Percentiles rank a stretch among this genome's conserved stretches.
phyloP scores from a whole-genome alignment of 2,329 filamentous ascomycete species.

The Fusarium humuli region DNA sequence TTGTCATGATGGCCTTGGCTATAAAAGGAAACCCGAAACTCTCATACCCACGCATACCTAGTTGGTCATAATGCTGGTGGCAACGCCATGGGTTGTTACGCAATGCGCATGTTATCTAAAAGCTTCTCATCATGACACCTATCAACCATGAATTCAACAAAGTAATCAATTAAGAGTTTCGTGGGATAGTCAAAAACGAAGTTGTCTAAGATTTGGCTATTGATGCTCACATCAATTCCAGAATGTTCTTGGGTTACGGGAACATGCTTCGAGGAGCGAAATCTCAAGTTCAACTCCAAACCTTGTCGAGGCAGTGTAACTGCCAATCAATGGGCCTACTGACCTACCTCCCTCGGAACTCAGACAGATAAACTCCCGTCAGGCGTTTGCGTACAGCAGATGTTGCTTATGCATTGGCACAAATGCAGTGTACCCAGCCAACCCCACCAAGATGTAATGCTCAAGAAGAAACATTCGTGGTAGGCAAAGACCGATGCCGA shows the following conservation, averaged over 20 bases:
- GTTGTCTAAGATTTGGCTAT: not conserved
- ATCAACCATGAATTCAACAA: not conserved
- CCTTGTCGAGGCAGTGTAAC: not conserved
- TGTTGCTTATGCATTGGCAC: not conserved
- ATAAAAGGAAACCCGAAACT: conserved; percentile 33
- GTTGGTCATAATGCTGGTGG: not conserved
- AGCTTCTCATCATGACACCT: conserved; percentile 21
- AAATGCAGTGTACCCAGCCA: not conserved
- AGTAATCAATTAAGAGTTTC: not conserved
- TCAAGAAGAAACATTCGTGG: not conserved
- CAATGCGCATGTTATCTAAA: not conserved
- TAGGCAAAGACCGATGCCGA: not conserved
- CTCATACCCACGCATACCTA: conserved; percentile 6
- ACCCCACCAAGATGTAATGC: not conserved
- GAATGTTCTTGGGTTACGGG: not conserved
- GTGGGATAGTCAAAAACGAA: not conserved
- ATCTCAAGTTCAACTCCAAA: not conserved
- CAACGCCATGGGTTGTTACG: conserved; percentile 10
- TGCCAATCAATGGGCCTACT: not conserved
- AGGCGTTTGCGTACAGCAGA: not conserved
- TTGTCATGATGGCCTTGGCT: conserved; percentile 30
- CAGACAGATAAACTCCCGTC: not conserved
- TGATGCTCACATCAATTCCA: not conserved
- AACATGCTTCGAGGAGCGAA: not conserved
- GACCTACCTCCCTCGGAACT: not conserved